phyloP scores from a whole-genome alignment of 2,329 filamentous ascomycete genomes.

The Nemania sp. region DNA sequence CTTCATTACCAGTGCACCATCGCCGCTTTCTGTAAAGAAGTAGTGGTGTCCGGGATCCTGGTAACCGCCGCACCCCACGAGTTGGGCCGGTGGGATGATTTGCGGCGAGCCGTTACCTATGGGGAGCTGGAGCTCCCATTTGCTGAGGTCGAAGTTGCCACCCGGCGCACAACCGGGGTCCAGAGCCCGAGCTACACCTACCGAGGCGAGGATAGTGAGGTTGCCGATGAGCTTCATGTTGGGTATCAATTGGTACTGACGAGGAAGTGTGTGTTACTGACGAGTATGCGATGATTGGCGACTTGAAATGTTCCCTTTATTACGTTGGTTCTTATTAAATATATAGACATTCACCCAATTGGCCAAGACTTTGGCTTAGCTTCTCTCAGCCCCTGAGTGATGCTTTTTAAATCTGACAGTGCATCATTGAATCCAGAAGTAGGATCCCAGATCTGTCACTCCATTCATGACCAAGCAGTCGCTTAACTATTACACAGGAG shows the following conservation, averaged over 20 bases:
- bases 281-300: conserved; percentile 8
- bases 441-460: conserved; percentile 25
- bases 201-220: conserved; percentile 27
- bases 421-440: conserved; percentile 14
- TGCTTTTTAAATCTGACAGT: conserved; percentile 26
- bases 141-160: conserved; percentile 35
- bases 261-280: conserved; percentile 7
- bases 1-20: conserved; percentile 36
- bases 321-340: conserved; percentile 20
- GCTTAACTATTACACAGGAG: conserved; percentile 14
- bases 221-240: conserved; percentile 23
- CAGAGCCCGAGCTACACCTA: conserved; percentile 26
- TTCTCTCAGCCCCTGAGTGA: conserved; percentile 11
- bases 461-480: conserved; percentile 14
- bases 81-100: conserved; percentile 27
- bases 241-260: conserved; percentile 7
- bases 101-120: conserved; percentile 34
- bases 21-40: conserved; percentile 35
- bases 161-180: conserved; percentile 32
- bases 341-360: conserved; percentile 12
- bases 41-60: conserved; percentile 36
- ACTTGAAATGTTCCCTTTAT: conserved; percentile 12
- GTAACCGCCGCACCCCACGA: conserved; percentile 32
- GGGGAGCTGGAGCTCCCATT: conserved; percentile 37
- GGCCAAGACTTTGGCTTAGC: conserved; percentile 6